Evolutionary conservation across 2,329 filamentous ascomycete genomes (phyloP).

Genomic region (Fonsecaea pugnacius): DNA sequence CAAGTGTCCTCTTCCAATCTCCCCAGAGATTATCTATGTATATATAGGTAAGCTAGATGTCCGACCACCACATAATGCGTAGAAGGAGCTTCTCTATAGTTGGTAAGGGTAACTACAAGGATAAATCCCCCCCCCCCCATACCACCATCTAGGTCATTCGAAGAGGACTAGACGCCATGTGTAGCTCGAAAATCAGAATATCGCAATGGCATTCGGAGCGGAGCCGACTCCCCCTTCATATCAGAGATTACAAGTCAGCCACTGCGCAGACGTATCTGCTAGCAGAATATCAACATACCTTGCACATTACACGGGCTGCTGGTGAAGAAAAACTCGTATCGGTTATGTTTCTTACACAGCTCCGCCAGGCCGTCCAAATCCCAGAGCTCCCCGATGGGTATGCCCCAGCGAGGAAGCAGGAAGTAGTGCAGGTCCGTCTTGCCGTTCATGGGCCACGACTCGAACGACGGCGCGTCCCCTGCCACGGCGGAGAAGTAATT

Average conservation of each 20-base stretch:
- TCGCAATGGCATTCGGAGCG: not conserved
- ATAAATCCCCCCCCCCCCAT: no score
- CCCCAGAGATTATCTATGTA: no score
- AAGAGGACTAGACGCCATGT: no score
- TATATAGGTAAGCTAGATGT: no score
- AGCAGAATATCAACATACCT: not conserved
- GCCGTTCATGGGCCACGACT: constrained; percentile 60
- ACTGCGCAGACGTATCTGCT: not conserved
- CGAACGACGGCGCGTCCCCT: constrained; percentile 66
- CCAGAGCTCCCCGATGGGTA: constrained; percentile 52
- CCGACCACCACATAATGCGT: no score
- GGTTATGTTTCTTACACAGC: constrained; percentile 42
- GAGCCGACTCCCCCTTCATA: not conserved
- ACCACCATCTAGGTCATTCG: no score
- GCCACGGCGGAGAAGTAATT: constrained; percentile 68
- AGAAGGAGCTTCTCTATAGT: no score
- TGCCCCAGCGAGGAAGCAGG: constrained; percentile 48
- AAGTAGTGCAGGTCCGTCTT: constrained; percentile 45
- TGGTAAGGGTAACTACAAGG: no score
- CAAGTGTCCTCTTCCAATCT: no score
- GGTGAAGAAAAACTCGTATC: constrained; percentile 49
- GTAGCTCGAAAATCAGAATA: not conserved
- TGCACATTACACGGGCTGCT: constrained; percentile 47
- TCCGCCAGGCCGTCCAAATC: constrained; percentile 46
- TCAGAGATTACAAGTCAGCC: not conserved